Percentiles rank a stretch among this genome's conserved stretches.
Evolutionary conservation across 805 yeast species (phyloP).

Genomic region (Saturnispora silvae): DNA sequence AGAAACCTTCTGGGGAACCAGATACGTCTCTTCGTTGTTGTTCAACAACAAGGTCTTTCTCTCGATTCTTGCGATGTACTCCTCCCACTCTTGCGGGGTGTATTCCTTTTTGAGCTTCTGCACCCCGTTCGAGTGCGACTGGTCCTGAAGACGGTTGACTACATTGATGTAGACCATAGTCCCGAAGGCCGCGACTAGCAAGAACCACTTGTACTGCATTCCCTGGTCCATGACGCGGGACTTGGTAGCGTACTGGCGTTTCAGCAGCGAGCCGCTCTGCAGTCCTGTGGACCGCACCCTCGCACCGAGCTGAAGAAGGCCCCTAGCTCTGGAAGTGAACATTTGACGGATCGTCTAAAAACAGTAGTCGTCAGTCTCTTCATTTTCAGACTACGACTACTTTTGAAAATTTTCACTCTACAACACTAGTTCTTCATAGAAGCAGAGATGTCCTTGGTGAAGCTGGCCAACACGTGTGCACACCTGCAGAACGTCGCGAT

Average conservation of each 20-base stretch:
- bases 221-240: conserved; percentile 11
- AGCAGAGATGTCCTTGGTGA: conserved; percentile 65
- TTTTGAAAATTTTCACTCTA: too few relatives aligned
- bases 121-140: conserved; percentile 23
- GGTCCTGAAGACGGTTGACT: conserved; percentile 23
- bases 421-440: too few relatives aligned
- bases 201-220: conserved; percentile 14
- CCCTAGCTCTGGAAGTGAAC: too few relatives aligned
- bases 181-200: conserved; percentile 34
- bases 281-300: too few relatives aligned
- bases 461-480: conserved; percentile 73
- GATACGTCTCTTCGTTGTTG: conserved; percentile 19
- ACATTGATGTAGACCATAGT: conserved; percentile 30
- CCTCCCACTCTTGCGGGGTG: conserved; percentile 38
- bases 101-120: conserved; percentile 30
- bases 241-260: neutral
- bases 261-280: too few relatives aligned
- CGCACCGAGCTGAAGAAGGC: too few relatives aligned
- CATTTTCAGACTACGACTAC: too few relatives aligned
- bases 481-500: conserved; percentile 82
- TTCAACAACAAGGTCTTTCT: conserved; percentile 23
- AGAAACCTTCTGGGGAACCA: conserved; percentile 20
- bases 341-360: too few relatives aligned
- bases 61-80: conserved; percentile 27
- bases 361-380: too few relatives aligned